Evolutionary conservation across 768 basidiomycete genomes (phyloP).

Genomic region (Pleurotus platypus): DNA sequence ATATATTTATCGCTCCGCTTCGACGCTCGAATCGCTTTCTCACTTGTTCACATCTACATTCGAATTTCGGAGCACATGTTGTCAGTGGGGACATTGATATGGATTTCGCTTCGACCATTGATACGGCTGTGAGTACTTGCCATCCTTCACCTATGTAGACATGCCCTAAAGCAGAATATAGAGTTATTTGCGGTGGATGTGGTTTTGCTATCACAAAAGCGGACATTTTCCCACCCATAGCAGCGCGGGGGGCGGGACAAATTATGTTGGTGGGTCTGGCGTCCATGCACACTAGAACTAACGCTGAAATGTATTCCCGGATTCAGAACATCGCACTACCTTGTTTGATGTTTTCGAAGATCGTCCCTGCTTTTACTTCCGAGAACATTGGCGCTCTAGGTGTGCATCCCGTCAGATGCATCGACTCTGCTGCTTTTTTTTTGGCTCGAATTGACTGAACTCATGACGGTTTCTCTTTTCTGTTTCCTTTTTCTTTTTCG

Average conservation of each 20-base stretch:
- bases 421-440: background rate
- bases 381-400: conserved; percentile 56
- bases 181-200: conserved; percentile 48
- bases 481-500: background rate
- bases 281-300: background rate
- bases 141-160: background rate
- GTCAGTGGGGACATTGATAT: conserved; percentile 47
- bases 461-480: background rate
- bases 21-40: no score
- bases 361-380: conserved; percentile 60
- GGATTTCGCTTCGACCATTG: conserved; percentile 59
- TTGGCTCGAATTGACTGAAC: background rate
- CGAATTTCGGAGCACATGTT: conserved; percentile 16
- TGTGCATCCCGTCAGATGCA: conserved; percentile 19
- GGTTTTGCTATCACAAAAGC: conserved; percentile 60
- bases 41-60: background rate
- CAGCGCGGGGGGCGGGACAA: conserved; percentile 58
- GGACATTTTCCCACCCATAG: conserved; percentile 55
- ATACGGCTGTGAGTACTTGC: conserved; percentile 49
- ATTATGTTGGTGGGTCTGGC: conserved; percentile 44
- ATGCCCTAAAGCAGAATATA: conserved; percentile 18
- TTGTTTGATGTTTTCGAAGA: conserved; percentile 67
- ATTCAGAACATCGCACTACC: conserved; percentile 55
- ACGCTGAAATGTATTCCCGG: no score
- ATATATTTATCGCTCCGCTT: no score